phyloP scores from a whole-genome alignment of 768 basidiomycete species.

The Mycena belliarum region DNA sequence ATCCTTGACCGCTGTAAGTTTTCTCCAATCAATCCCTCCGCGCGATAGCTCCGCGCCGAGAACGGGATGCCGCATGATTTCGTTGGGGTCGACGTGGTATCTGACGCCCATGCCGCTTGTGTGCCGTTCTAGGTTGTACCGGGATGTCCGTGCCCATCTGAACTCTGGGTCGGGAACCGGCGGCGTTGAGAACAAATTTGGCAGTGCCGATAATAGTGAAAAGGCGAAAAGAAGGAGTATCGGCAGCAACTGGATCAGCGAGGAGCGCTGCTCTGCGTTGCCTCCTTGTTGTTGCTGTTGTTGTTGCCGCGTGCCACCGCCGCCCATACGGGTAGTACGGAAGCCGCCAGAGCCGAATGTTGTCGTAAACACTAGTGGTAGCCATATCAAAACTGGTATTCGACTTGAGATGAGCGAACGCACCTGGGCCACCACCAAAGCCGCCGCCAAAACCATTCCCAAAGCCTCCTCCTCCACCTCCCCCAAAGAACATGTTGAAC shows the following conservation, averaged over 20 bases:
- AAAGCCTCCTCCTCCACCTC: conserved; percentile 54
- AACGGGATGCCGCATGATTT: conserved; percentile 74
- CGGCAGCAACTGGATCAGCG: conserved; percentile 79
- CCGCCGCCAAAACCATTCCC: conserved; percentile 42
- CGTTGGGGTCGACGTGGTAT: conserved; percentile 81
- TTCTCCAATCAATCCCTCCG: conserved; percentile 42
- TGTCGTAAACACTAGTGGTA: conserved; percentile 73
- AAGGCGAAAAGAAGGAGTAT: conserved; percentile 82
- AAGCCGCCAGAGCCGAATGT: conserved; percentile 85
- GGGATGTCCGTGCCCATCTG: conserved; percentile 61
- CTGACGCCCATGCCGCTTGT: conserved; percentile 70
- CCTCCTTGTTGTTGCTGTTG: conserved; percentile 36
- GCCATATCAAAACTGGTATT: too few relatives aligned
- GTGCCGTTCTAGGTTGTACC: conserved; percentile 68
- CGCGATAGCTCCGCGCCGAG: conserved; percentile 73
- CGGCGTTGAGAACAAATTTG: conserved; percentile 67
- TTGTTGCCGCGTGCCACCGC: conserved; percentile 35
- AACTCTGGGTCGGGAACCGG: conserved; percentile 79
- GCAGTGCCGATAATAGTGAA: conserved; percentile 80
- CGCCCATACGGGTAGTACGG: conserved; percentile 63
- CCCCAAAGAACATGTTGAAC: conserved; percentile 99
- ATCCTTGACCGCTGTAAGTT: conserved; percentile 31
- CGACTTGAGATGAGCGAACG: too few relatives aligned
- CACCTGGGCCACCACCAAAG: conserved; percentile 61
- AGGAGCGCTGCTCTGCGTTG: conserved; percentile 55